Evolutionary conservation across 2,329 filamentous ascomycete species (phyloP).

Genomic region (Aspergillus pseudonomiae): DNA sequence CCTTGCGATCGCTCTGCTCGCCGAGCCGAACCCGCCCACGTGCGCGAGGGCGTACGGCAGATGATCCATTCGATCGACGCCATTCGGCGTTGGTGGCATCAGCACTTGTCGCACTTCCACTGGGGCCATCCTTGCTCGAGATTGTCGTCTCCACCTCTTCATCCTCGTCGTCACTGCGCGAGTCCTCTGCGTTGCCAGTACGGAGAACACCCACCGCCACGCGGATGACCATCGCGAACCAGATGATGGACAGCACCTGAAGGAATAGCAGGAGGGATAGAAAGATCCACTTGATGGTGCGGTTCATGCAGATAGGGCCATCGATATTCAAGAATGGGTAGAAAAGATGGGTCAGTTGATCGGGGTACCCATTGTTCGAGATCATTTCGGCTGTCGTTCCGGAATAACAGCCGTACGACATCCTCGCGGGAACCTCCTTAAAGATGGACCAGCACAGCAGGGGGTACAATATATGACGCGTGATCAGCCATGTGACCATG

Average conservation of each 20-base stretch:
- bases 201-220: constrained; percentile 79
- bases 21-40: constrained; percentile 42
- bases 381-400: constrained; percentile 47
- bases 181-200: constrained; percentile 77
- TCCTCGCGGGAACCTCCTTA: constrained; percentile 62
- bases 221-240: constrained; percentile 86
- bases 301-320: constrained; percentile 78
- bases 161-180: constrained; percentile 82
- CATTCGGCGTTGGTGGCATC: constrained; percentile 36
- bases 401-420: constrained; percentile 72
- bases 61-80: constrained; percentile 39
- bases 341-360: constrained; percentile 64
- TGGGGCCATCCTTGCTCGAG: constrained; percentile 27
- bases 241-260: constrained; percentile 78
- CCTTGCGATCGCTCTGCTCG: constrained; percentile 60
- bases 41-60: constrained; percentile 37
- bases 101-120: constrained; percentile 23
- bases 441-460: constrained; percentile 83
- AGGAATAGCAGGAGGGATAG: constrained; percentile 74
- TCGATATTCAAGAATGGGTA: constrained; percentile 73
- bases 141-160: constrained; percentile 53
- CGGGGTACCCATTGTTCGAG: constrained; percentile 35
- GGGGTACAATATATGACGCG: constrained; percentile 80
- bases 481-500: constrained; percentile 79
- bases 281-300: constrained; percentile 75